Evolutionary conservation across 2,329 filamentous ascomycete species (phyloP).

Genomic region (Diaporthe sp.): DNA sequence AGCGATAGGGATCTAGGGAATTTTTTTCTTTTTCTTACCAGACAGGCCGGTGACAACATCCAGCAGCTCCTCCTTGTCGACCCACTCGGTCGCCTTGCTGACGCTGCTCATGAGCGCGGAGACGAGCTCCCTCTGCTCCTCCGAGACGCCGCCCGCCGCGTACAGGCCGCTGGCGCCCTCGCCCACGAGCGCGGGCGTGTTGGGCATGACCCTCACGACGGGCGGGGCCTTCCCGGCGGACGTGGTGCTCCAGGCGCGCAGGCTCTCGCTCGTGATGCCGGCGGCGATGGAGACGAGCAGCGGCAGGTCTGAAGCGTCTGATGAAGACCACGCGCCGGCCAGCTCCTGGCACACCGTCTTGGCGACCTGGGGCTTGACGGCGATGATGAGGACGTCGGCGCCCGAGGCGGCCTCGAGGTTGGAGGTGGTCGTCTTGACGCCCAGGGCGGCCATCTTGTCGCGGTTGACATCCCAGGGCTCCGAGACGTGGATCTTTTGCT

Average conservation of each 20-base stretch:
- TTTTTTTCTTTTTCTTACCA: conserved; percentile 48
- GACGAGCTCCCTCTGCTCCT: conserved; percentile 56
- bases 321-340: conserved; percentile 50
- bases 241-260: conserved; percentile 57
- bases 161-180: conserved; percentile 64
- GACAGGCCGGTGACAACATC: conserved; percentile 65
- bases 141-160: conserved; percentile 54
- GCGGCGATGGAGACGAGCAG: conserved; percentile 63
- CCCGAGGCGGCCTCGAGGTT: conserved; percentile 58
- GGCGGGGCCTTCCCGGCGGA: conserved; percentile 54
- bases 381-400: conserved; percentile 61
- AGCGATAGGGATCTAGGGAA: no score
- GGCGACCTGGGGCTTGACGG: conserved; percentile 65
- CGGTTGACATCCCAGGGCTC: conserved; percentile 67
- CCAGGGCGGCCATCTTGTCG: conserved; percentile 59
- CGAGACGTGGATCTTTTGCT: conserved; percentile 57
- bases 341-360: conserved; percentile 61
- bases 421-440: conserved; percentile 60
- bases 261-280: conserved; percentile 59
- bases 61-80: conserved; percentile 61
- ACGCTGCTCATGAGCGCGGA: conserved; percentile 58
- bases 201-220: conserved; percentile 66
- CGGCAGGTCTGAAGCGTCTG: conserved; percentile 47
- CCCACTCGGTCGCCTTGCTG: conserved; percentile 63
- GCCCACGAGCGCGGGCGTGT: conserved; percentile 63